Conservation (phyloP, 768 basidiomycete species). For the Termitomyces sp. region DNA sequence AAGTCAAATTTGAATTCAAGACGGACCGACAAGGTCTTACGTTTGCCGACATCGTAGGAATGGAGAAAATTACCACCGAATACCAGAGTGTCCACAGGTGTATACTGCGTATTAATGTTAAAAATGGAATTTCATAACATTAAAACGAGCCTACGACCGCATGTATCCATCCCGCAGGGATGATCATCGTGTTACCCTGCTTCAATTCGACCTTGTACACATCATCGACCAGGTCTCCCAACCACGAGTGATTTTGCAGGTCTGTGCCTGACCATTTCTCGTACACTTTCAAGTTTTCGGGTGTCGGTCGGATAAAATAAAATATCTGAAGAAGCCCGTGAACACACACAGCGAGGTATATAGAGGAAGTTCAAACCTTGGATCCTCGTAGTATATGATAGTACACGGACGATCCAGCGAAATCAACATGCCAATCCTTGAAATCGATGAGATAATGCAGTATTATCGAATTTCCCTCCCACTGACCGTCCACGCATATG, state of each 20-base stretch:
- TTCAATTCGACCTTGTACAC: slow-evolving; percentile 79
- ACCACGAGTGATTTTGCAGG: slow-evolving; percentile 81
- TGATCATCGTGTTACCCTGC: slow-evolving; percentile 86
- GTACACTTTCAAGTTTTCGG: slow-evolving; percentile 82
- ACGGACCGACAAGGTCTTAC: slow-evolving; percentile 37
- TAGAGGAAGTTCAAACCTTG: slow-evolving; percentile 48
- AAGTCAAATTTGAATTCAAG: not conserved
- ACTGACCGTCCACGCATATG: slow-evolving; percentile 88
- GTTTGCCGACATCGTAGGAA: slow-evolving; percentile 82
- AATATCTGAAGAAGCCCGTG: slow-evolving; percentile 53
- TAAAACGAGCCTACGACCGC: slow-evolving; percentile 65
- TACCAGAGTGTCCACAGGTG: slow-evolving; percentile 87
- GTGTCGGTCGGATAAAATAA: slow-evolving; percentile 90
- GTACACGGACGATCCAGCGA: slow-evolving; percentile 97
- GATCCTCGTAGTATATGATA: slow-evolving; percentile 87
- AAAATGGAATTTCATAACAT: not conserved
- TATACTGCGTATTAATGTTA: slow-evolving; percentile 51
- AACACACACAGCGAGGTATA: not conserved
- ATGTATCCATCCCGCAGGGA: slow-evolving; percentile 97
- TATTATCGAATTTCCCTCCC: not conserved
- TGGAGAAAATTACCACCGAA: slow-evolving; percentile 98
- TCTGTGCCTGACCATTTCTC: slow-evolving; percentile 94
- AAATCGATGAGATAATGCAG: not conserved
- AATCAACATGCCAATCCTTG: slow-evolving; percentile 98
- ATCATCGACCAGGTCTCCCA: slow-evolving; percentile 89